phyloP scores from a whole-genome alignment of 2,329 filamentous ascomycete genomes.

The Aspergillus flavus region DNA sequence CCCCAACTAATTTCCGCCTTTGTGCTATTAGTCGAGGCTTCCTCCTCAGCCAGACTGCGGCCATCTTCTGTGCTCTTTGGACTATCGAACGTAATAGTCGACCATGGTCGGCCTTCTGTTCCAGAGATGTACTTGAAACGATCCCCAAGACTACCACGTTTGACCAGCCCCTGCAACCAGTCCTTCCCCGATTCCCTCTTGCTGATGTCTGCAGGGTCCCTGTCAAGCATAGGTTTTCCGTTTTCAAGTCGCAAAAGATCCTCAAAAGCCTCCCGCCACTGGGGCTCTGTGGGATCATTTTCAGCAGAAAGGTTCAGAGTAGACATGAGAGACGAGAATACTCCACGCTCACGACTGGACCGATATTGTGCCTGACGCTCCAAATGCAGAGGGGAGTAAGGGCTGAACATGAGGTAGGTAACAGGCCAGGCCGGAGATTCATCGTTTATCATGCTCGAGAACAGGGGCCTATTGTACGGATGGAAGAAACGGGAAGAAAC shows the following conservation, averaged over 20 bases:
- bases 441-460: constrained; percentile 35
- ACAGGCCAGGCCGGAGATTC: constrained; percentile 44
- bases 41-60: constrained; percentile 15
- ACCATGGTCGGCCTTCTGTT: constrained; percentile 25
- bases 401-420: constrained; percentile 49
- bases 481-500: constrained; percentile 34
- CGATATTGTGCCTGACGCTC: constrained; percentile 48
- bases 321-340: constrained; percentile 39
- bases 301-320: constrained; percentile 34
- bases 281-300: constrained; percentile 39
- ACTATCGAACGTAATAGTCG: constrained; percentile 27
- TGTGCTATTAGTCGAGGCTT: constrained; percentile 13
- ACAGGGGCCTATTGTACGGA: constrained; percentile 30
- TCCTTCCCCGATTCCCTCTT: constrained; percentile 37
- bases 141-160: constrained; percentile 46
- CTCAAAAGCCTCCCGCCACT: constrained; percentile 62
- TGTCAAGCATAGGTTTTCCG: constrained; percentile 45
- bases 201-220: constrained; percentile 23
- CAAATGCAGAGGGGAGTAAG: constrained; percentile 59
- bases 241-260: constrained; percentile 57
- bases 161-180: constrained; percentile 45
- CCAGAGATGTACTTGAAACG: constrained; percentile 38
- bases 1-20: constrained; percentile 30
- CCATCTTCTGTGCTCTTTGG: constrained; percentile 14
- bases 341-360: constrained; percentile 28